Percentiles rank a stretch among this genome's conserved stretches.
These are phyloP conservation scores for Fusarium citri DNA, from an alignment of 2,329 filamentous ascomycete species.

Conservation along the genomic window DNA sequence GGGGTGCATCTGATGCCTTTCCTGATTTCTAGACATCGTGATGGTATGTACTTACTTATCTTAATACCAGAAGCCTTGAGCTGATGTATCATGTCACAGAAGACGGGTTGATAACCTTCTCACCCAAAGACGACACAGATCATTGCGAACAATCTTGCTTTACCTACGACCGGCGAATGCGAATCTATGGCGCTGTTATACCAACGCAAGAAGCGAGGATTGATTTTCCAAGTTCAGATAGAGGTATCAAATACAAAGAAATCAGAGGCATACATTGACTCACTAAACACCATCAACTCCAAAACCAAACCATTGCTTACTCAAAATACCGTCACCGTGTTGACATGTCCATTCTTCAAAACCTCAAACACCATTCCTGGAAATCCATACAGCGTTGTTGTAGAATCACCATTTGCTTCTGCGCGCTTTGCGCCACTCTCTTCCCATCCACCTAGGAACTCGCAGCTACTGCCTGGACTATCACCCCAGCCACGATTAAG, in stretches of 20 bases:
- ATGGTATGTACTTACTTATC: neutral
- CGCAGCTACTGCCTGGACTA: conserved; percentile 89
- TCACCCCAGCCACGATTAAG: conserved; percentile 92
- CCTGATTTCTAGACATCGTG: neutral
- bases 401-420: conserved; percentile 68
- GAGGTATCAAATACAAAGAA: conserved; percentile 17
- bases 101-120: neutral
- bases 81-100: neutral
- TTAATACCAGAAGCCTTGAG: neutral
- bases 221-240: neutral
- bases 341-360: conserved; percentile 89
- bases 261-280: neutral
- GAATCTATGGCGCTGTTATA: neutral
- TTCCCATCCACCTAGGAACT: conserved; percentile 87
- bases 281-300: conserved; percentile 36
- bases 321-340: conserved; percentile 88
- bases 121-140: too few relatives aligned
- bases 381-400: conserved; percentile 91
- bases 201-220: neutral
- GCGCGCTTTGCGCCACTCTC: conserved; percentile 71
- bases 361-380: conserved; percentile 96
- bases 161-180: neutral
- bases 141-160: neutral
- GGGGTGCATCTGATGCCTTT: neutral
- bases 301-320: neutral